Percentiles rank a stretch among this genome's conserved stretches.
Conservation (phyloP, 169 alveolate genomes). For the Babesia gibsoni region DNA sequence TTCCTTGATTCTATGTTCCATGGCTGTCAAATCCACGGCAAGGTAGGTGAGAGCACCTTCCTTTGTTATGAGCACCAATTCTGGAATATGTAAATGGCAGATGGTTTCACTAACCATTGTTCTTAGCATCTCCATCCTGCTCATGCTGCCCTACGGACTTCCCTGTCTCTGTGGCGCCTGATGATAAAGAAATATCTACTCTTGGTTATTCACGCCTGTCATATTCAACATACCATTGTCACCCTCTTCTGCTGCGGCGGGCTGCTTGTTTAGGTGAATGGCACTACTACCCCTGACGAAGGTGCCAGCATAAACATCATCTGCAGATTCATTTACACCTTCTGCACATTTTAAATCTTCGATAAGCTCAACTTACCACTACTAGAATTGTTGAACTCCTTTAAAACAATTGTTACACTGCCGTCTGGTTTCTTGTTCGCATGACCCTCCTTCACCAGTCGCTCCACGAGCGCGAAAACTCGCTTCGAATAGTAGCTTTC, state of each 20-base stretch:
- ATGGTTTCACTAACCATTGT: no score
- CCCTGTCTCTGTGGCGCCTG: no score
- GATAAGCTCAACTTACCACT: no score
- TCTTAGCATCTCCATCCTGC: neutral
- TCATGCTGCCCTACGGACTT: neutral
- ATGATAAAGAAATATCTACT: neutral
- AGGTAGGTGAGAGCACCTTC: slow-evolving; percentile 71
- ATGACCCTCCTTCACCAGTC: slow-evolving; percentile 12
- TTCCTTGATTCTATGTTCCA: slow-evolving; percentile 56
- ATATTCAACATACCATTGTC: neutral
- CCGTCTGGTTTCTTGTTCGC: slow-evolving; percentile 15
- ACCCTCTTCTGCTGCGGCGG: no score
- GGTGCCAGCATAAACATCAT: neutral
- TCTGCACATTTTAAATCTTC: no score
- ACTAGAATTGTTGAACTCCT: neutral
- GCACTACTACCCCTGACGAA: neutral
- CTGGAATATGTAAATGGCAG: neutral
- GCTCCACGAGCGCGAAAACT: slow-evolving; percentile 23
- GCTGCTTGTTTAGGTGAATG: neutral
- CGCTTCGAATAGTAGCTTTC: slow-evolving; percentile 48
- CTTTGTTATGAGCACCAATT: slow-evolving; percentile 42
- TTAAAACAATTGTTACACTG: slow-evolving; percentile 2
- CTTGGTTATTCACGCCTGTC: neutral
- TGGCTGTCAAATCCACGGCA: slow-evolving; percentile 71
- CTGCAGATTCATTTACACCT: slow-evolving; percentile 22